Evolutionary conservation across 257 asterid species (phyloP), one percentile per base, ranked within the genome.

Genomic region (Agastache rugosa): DNA sequence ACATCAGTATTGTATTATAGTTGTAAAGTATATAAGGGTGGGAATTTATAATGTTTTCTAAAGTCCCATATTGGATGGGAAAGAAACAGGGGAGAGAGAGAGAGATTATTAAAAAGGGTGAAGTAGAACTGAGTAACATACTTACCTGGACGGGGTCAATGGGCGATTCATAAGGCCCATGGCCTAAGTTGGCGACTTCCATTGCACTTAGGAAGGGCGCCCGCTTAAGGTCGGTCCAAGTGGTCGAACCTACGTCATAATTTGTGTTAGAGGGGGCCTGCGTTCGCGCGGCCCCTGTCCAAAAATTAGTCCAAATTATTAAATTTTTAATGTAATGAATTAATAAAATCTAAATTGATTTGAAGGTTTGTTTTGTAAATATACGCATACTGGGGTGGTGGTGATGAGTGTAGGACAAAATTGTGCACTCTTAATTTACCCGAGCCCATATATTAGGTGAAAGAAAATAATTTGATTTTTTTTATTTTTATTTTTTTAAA

Each of bases 121-220:
- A 1, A 54, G 34, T 11, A 11, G 2, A 3, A 0, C 15, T 0
- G 0, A 0, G 0, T 0, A 6, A 54, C 67, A 54, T 72, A 83
- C 85, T 83, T 79, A 83, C 87, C 75, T 74, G 80, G 81, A 83
- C 64, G 80, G 85, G 86, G 80, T 83, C 81, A 12, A 83, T 80
- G 77, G 79, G 72, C 0, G 81, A 78, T 78, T 84, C 29, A 0
- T 2, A 67, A 76, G 73, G 63, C 5, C 54, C 63, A 80, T 83
- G 78, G 83, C 81, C 81, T 85, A 80, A 85, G 83, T 14, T 71
- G 78, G 80, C 17, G 78, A 76, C 63, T 67, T 80, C 71, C 82
- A 69, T 83, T 80, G 83, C 82, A 80, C 85, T 64, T 6, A 0
- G 76, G 71, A 81, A 65, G 79, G 87, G 80, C 11, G 65, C 65